Base-by-base conservation (phyloP, 257 asterid genomes). In the Salvia miltiorrhiza region DNA sequence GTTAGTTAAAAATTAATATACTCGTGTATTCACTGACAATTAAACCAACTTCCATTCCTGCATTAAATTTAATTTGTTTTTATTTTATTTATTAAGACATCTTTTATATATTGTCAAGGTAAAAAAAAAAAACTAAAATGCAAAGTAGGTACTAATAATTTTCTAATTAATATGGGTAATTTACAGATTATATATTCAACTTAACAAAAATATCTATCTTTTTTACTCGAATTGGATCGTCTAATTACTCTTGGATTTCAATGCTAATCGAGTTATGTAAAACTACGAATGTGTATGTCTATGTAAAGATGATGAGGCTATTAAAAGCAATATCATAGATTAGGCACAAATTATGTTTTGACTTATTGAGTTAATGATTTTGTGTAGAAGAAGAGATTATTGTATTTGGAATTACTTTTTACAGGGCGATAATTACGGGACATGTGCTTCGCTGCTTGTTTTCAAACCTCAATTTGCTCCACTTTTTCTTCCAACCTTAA, bases 391-490 rank as follows among this genome's bases (percentile, higher is more conserved):
- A 24, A 56, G 13, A 21, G n/a, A 58, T 45, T 9, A 19, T 37
- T 12, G 9, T 40, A 5, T 4, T 30, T 19, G 14, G 6, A 73
- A 53, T 44, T 35, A 58, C 47, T 48, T 67, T 71, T 69, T 55
- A 63, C 72, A 54, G 67, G 68, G 67, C 80, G 69, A 26, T 33
- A 65, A 35, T 70, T 71, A 65, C 65, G 80, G 76, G 28, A 28
- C 73, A 65, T 59, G 76, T 65, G 73, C 64, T 47, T 63, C 17
- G 43, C 32, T 43, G 69, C 73, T 21, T 48, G 20, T 48, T 76
- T 75, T 70, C 73, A 69, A 54, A 76, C 80, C 72, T 69, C 57
- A 76, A 70, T 63, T 54, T 40, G 61, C 79, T 68, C 74, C 79
- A 19, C 35, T 30, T 43, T 66, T 68, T 39, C n/a, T 30, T 30